Evolutionary conservation across 1,139 yeast species (phyloP).

Genomic region (Yamadazyma friedrichii): DNA sequence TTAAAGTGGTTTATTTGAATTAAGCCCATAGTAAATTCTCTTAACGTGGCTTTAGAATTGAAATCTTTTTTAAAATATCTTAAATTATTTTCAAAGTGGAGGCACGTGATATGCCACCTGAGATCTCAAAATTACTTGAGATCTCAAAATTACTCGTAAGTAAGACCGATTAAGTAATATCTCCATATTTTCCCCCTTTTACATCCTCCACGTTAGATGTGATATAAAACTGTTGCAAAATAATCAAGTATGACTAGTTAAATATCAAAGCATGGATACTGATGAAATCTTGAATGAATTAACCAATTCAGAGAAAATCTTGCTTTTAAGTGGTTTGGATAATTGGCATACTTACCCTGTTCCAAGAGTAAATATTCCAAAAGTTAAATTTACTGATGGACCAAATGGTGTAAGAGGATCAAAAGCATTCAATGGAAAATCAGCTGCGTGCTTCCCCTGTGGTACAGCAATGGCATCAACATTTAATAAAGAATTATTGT

Average conservation of each 20-base stretch:
- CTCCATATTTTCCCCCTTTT: constrained; percentile 1
- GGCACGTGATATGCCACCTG: no score
- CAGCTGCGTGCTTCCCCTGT: constrained; percentile 37
- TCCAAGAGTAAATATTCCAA: constrained; percentile 39
- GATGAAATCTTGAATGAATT: constrained; percentile 42
- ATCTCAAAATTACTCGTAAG: constrained; percentile 2
- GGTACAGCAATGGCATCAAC: constrained; percentile 47
- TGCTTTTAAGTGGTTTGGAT: constrained; percentile 48
- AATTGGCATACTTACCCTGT: constrained; percentile 56
- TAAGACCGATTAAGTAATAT: background rate
- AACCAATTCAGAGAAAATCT: constrained; percentile 47
- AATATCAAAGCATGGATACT: constrained; percentile 26
- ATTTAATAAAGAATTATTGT: constrained; percentile 27
- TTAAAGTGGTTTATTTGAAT: no score
- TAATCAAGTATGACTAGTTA: background rate
- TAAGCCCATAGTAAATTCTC: no score
- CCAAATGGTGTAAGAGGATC: constrained; percentile 38
- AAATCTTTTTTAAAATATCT: no score
- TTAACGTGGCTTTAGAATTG: no score
- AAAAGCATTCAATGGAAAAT: constrained; percentile 28
- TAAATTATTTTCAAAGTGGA: no score
- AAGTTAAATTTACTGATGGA: constrained; percentile 31
- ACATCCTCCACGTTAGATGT: background rate
- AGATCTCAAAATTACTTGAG: constrained; percentile 2
- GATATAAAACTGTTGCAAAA: background rate